Evolutionary conservation across 2,329 filamentous ascomycete genomes (phyloP), one percentile per base, ranked within the genome.

Genomic region (Fusarium gaditjirri): DNA sequence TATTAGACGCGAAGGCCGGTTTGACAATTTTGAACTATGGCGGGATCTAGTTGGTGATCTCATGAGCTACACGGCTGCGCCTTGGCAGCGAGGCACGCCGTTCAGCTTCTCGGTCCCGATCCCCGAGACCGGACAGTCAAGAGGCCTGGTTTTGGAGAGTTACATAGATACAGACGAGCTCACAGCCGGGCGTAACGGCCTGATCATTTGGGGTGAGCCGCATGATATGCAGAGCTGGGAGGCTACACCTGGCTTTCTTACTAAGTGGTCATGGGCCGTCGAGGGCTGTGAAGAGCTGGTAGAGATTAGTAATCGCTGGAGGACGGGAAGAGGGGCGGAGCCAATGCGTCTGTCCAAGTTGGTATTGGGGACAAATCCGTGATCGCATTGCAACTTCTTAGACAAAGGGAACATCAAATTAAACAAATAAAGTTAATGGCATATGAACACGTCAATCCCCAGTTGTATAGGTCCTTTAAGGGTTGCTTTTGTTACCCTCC

Each of bases 301-400:
- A 4, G n/a, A 61, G 1, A 44, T 13, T 1, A 52, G 55, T 33
- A 44, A 63, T 29, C 31, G 31, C 4, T 61, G 56, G 55, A 63
- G 61, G 7, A 13, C 8, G 1, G 29, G 7, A 9, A 21, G 56
- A 38, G 56, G 44, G 0, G 61, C 42, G 7, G 44, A 44, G 10
- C 44, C 61, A 1, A 43, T 62, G 85, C 89, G 8, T 12, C 14
- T 52, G 9, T n/a, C 13, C 1, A 38, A 3, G 1, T 21, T 9
- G 19, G 5, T 7, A 12, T 8, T 6, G 7, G 13, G 5, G 1
- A 36, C 2, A 4, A 12, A 9, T 17, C 3, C 3, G 8, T 41
- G 7, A 41, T 36, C 16, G 17, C 35, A 19, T 19, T 11, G 10
- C 10, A 11, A 14, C 14, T 35, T 35, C 33, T 35, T 16, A 35